These are phyloP conservation scores for Baudoinia panamericana DNA, from an alignment of 495 filamentous ascomycete genomes.

Conservation along the genomic window DNA sequence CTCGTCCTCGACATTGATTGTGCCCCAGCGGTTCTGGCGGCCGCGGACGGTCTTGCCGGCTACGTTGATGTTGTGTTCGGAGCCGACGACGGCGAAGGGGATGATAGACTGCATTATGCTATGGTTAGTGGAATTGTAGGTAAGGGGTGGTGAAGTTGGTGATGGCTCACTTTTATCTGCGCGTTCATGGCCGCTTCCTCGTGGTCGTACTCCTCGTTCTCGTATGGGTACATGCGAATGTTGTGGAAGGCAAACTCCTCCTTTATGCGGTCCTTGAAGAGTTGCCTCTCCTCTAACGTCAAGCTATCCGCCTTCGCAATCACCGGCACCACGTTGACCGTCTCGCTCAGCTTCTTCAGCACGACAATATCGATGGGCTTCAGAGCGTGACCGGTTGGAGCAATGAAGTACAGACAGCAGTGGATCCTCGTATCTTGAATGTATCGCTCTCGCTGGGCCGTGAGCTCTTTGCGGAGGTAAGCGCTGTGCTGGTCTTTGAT, in stretches of 20 bases:
- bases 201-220: constrained; percentile 95
- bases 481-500: constrained; percentile 99
- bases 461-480: constrained; percentile 98
- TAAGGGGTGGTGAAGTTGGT: too few relatives aligned
- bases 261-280: constrained; percentile 97
- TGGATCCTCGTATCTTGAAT: constrained; percentile 98
- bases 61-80: constrained; percentile 93
- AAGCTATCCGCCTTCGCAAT: constrained; percentile 97
- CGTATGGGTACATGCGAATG: constrained; percentile 99
- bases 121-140: too few relatives aligned
- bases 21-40: constrained; percentile 97
- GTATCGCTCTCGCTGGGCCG: constrained; percentile 97
- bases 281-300: constrained; percentile 85
- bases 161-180: constrained; percentile 77
- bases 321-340: constrained; percentile 97
- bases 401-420: constrained; percentile 99
- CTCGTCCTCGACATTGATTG: constrained; percentile 99
- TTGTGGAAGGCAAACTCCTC: constrained; percentile 99
- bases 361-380: constrained; percentile 99
- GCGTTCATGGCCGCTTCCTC: constrained; percentile 89
- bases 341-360: constrained; percentile 95
- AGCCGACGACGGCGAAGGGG: constrained; percentile 95
- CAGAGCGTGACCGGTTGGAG: constrained; percentile 89
- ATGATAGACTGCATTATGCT: constrained; percentile 61
- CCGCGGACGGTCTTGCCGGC: constrained; percentile 96